Base-by-base conservation (phyloP, 305 asterid genomes). In the Euphrasia arctica region DNA sequence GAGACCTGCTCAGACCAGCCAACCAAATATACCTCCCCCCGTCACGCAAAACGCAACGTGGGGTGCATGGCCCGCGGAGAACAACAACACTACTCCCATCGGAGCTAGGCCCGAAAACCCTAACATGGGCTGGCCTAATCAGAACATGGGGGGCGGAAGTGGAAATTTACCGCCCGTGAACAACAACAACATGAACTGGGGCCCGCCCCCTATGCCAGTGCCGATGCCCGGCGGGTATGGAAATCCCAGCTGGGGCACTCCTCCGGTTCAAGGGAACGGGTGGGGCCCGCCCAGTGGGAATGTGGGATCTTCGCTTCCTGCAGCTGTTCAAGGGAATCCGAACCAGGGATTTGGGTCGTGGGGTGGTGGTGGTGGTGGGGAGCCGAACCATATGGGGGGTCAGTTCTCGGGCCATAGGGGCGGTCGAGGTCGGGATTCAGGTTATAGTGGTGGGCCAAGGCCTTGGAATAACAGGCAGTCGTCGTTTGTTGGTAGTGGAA, bases 401-500 rank as follows among this genome's bases (percentile, higher is more conserved):
- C 80, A 81, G 72, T 85, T 77, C 72, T 60, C 79, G 2, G 85
- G 88, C 28, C 88, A 54, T 52, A 71, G 80, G 54, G 91, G 87
- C 2, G 63, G 77, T 49, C 87, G 70, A 43, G 83, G 84, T 48
- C 86, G 90, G 55, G 86, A 78, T 67, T 63, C 82, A 7, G 84
- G 85, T 34, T 81, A 64, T 54, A 54, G 59, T 59, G 72, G 78
- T 7, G 80, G 79, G 9, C 83, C 78, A 9, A 79, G 91, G 81
- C 83, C 90, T 34, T 87, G 95, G 96, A 81, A 80, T 65, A 81
- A 50, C 58, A 6, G 96, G 74, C 95, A 81, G 60, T 5, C 80
- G 82, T 11, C 47, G 12, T 58, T n/a, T 12, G 45, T 18, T 1
- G 62, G 62, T 0, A 60, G 62, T 0, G 80, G 81, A 31, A 18